Conservation (phyloP, 2,329 filamentous ascomycete genomes). For the Keithomyces neogunnii region DNA sequence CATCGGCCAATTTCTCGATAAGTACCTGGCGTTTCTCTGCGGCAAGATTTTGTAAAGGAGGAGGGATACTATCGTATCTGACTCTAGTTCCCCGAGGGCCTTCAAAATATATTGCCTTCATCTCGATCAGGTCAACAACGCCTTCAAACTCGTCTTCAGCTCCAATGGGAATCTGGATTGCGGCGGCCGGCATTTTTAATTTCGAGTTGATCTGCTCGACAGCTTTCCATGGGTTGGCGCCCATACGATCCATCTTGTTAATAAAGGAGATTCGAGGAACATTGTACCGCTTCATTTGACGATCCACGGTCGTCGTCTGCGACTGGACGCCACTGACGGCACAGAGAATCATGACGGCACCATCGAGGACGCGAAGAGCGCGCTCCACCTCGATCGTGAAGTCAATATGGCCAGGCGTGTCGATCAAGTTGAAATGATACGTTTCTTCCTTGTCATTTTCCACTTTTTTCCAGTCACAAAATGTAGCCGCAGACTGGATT, state of each 20-base stretch:
- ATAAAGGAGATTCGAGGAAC: conserved; percentile 92
- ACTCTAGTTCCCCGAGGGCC: conserved; percentile 73
- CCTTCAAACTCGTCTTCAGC: conserved; percentile 86
- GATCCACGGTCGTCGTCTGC: conserved; percentile 95
- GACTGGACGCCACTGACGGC: conserved; percentile 95
- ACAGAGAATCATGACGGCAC: conserved; percentile 96
- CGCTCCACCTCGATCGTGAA: conserved; percentile 99
- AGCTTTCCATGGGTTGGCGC: conserved; percentile 94
- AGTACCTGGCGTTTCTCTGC: conserved; percentile 76
- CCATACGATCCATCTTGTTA: conserved; percentile 99
- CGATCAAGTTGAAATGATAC: conserved; percentile 97
- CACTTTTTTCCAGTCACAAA: conserved; percentile 92
- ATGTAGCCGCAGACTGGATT: conserved; percentile 96
- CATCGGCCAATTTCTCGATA: conserved; percentile 92
- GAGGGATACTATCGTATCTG: conserved; percentile 71
- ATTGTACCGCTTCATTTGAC: conserved; percentile 98
- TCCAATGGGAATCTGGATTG: conserved; percentile 90
- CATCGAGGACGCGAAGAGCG: conserved; percentile 87
- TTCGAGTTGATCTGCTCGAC: conserved; percentile 97
- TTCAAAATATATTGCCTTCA: conserved; percentile 91
- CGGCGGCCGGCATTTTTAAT: conserved; percentile 84
- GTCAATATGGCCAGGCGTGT: conserved; percentile 97
- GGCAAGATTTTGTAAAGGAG: conserved; percentile 65
- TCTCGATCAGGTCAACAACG: conserved; percentile 84
- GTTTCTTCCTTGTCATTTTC: conserved; percentile 77